A percentile compares a stretch with the other conserved stretches of the same genome.
These are phyloP conservation scores for Russula sp. DNA, from an alignment of 768 basidiomycete species.

Conservation along the genomic window DNA sequence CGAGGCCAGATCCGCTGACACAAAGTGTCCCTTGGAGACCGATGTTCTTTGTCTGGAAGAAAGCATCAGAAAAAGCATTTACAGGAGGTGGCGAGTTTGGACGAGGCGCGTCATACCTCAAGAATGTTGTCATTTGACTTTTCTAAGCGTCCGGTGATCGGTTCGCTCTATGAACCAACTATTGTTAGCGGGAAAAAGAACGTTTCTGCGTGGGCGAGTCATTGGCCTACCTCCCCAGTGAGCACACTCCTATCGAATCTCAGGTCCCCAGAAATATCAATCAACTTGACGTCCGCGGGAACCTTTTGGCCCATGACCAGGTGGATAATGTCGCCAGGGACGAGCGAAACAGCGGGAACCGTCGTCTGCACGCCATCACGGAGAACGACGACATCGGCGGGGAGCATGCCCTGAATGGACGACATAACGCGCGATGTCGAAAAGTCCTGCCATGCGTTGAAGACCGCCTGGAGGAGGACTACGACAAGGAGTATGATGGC, in stretches of 20 bases:
- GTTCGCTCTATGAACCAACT: conserved; percentile 12
- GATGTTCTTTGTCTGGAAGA: conserved; percentile 47
- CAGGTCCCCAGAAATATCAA: conserved; percentile 49
- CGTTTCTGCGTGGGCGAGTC: not conserved
- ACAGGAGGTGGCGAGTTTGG: not conserved
- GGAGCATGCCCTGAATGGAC: conserved; percentile 59
- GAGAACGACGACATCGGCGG: conserved; percentile 54
- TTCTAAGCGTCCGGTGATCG: conserved; percentile 21
- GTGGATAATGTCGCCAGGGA: conserved; percentile 59
- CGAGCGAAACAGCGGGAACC: conserved; percentile 52
- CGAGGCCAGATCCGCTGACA: conserved; percentile 40
- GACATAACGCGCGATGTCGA: conserved; percentile 52
- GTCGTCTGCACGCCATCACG: conserved; percentile 41
- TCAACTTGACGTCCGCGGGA: conserved; percentile 63
- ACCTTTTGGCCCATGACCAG: conserved; percentile 61
- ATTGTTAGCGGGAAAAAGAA: conserved; percentile 28
- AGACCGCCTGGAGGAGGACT: conserved; percentile 32
- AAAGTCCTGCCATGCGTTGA: conserved; percentile 50
- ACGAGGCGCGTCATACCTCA: conserved; percentile 6
- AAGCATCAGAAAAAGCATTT: conserved; percentile 19
- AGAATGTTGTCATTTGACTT: conserved; percentile 29
- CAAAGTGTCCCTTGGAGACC: conserved; percentile 51
- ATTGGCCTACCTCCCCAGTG: conserved; percentile 47
- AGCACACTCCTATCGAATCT: conserved; percentile 57
- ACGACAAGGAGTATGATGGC: conserved; percentile 49